Evolutionary conservation across 768 basidiomycete genomes (phyloP), one percentile per base, ranked within the genome.

Genomic region (Polyporus arcularius): DNA sequence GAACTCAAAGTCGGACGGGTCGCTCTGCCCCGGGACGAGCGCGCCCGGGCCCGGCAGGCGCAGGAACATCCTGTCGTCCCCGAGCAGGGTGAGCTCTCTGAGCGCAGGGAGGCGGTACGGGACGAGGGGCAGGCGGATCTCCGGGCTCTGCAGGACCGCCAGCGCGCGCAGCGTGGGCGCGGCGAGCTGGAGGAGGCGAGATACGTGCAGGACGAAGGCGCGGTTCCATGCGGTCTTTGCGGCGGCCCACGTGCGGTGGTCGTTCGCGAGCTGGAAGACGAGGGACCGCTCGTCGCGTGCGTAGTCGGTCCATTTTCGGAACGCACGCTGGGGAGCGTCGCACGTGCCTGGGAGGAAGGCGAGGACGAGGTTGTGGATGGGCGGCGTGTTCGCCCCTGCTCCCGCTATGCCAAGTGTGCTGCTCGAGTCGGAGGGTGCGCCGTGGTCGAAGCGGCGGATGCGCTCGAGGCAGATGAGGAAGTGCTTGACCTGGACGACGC

Each of bases 381-480:
- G 47, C 0, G 50, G 15, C 40, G 39, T 35, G 40, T 5, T 32
- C 38, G 7, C 35, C 6, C 35, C 35, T 11, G 35, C 35, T 6
- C 35, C 35, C 35, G 35, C 35, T 11, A 35, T 35, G 35, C 35
- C 35, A 3, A 35, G 35, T 11, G 35, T 26, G 4, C 35, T 52
- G 9, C 21, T 28, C 9, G 18, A 11, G 18, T 10, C 10, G 6
- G 48, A 8, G 28, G 49, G 50, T 2, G 38, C 43, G 12, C 21
- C 21, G 5, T 45, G 53, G 32, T 10, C 16, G 18, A 48, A 43
- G n/a, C 48, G 54, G 42, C 43, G 54, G 46, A 53, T 63, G 28
- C 62, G 62, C 42, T 58, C 57, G 53, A 63, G 16, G 53, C 62
- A 63, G 42, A 59, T 46, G 45, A 63, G 57, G 53, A 63, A 63